Conservation (phyloP, 306 rosid species). For the Lathyrus sativus region DNA sequence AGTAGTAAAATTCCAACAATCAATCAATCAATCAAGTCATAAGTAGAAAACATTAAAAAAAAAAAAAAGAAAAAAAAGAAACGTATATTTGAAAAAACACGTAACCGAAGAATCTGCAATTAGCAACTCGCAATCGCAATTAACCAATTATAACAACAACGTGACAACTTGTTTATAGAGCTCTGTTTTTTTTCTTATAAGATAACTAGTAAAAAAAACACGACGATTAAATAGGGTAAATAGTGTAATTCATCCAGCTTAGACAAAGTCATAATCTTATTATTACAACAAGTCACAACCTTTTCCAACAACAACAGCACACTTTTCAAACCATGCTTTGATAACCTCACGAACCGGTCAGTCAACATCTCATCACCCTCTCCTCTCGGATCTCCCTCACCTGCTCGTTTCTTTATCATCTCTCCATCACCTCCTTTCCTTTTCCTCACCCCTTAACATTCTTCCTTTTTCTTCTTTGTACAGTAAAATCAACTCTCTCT, state of each 20-base stretch:
- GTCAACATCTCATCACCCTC: conserved; percentile 1
- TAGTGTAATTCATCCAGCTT: not conserved
- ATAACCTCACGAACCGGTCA: conserved; percentile 43
- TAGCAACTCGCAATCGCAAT: not conserved
- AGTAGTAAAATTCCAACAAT: not conserved
- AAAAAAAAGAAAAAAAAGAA: not conserved
- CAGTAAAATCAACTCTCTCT: conserved; percentile 1
- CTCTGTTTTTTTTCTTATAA: too few species aligned
- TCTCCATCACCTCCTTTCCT: not conserved
- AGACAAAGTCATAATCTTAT: conserved; percentile 40
- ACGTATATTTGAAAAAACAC: not conserved
- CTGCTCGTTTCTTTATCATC: conserved; percentile 37
- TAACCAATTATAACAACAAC: not conserved
- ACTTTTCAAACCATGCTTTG: not conserved
- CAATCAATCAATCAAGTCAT: not conserved
- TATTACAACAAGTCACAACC: not conserved
- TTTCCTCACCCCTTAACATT: conserved; percentile 9
- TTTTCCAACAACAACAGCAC: not conserved
- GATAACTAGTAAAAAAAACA: not conserved
- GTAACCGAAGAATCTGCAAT: not conserved
- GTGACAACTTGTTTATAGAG: not conserved
- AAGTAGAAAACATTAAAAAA: not conserved
- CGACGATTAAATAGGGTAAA: not conserved
- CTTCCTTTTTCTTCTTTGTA: conserved; percentile 7
- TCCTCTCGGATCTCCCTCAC: conserved; percentile 16